These are phyloP conservation scores for Zhuliangozyma parablackwelliae DNA, from an alignment of 1,139 yeast genomes.

Conservation along the genomic window DNA sequence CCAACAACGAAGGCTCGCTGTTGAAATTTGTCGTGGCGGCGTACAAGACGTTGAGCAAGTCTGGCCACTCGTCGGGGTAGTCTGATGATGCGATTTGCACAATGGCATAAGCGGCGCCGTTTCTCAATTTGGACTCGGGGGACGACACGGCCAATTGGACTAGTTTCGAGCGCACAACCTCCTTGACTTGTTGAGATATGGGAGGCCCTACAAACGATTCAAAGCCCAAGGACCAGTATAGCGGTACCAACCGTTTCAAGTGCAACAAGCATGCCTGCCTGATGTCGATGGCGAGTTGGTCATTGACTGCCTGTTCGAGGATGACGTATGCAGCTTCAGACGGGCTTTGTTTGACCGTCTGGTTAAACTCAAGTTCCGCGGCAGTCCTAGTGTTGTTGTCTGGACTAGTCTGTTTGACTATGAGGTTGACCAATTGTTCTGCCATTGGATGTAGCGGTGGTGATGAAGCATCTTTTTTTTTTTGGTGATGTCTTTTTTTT, in stretches of 20 bases:
- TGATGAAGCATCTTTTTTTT: too few species aligned
- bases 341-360: conserved; percentile 26
- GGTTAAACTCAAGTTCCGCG: conserved; percentile 34
- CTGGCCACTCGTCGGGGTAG: conserved; percentile 96
- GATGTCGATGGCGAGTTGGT: conserved; percentile 22
- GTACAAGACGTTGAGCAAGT: conserved; percentile 50
- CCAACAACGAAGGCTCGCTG: conserved; percentile 40
- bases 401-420: conserved; percentile 31
- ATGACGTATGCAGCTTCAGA: conserved; percentile 25
- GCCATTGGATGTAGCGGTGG: background rate
- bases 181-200: conserved; percentile 50
- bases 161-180: conserved; percentile 44
- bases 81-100: conserved; percentile 87
- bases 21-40: conserved; percentile 29
- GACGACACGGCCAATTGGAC: conserved; percentile 50
- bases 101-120: conserved; percentile 67
- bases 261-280: conserved; percentile 71
- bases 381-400: conserved; percentile 31
- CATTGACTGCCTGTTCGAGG: conserved; percentile 21
- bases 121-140: conserved; percentile 57
- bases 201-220: conserved; percentile 71
- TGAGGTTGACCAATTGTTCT: conserved; percentile 14
- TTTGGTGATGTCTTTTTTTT: conserved; percentile 1
- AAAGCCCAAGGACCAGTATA: conserved; percentile 84
- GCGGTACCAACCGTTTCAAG: conserved; percentile 64